These are phyloP conservation scores for Mycena amicta DNA, from an alignment of 768 basidiomycete genomes.

Conservation along the genomic window DNA sequence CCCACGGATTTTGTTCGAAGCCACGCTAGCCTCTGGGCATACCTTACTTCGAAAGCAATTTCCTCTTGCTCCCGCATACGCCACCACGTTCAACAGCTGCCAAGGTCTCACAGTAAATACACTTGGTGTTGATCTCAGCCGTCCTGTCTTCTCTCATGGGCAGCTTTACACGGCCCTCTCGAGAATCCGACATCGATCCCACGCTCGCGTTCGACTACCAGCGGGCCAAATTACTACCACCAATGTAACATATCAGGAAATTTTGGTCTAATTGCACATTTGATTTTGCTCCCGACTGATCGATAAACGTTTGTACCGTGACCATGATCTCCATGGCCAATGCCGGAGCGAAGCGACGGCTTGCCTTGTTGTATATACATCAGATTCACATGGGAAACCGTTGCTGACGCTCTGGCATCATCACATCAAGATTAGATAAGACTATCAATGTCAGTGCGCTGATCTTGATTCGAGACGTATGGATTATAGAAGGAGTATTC, in stretches of 20 bases:
- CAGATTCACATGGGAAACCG: not conserved
- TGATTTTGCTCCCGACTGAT: not conserved
- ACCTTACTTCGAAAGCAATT: not conserved
- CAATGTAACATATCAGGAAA: constrained; percentile 32
- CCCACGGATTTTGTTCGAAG: not conserved
- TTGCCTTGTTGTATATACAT: not conserved
- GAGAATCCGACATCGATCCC: constrained; percentile 28
- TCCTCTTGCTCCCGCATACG: not conserved
- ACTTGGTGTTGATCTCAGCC: not conserved
- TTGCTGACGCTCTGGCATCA: not conserved
- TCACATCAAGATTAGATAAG: not conserved
- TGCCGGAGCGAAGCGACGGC: constrained; percentile 8
- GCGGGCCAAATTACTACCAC: constrained; percentile 23
- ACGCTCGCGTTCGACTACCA: constrained; percentile 25
- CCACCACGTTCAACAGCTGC: not conserved
- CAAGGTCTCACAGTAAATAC: not conserved
- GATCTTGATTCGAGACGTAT: not conserved
- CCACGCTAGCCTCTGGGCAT: not conserved
- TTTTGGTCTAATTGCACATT: constrained; percentile 20
- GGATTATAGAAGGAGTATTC: not conserved
- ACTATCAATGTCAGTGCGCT: not conserved
- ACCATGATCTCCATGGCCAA: no score
- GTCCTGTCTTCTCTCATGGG: constrained; percentile 7
- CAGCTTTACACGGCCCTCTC: constrained; percentile 35
- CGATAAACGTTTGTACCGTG: not conserved